Conservation (phyloP, 108 stramenopile genomes). For the Cyclotella choctawhatcheeana region DNA sequence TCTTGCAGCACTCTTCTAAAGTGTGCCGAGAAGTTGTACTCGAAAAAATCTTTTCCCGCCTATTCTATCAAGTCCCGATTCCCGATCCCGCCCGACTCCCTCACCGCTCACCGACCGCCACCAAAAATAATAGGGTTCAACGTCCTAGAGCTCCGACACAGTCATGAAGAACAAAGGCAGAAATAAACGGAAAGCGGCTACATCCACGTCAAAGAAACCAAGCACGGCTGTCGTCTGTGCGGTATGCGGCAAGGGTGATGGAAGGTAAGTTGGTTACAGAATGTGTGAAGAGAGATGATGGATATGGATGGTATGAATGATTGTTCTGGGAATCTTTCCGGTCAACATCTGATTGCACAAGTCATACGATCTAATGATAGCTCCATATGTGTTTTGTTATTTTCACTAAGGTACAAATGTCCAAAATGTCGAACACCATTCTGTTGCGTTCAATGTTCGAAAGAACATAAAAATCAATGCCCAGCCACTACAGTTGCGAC, state of each 20-base stretch:
- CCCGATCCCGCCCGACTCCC: too few relatives aligned
- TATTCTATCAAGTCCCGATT: too few relatives aligned
- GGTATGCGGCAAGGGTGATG: constrained; percentile 43
- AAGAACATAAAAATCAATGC: constrained; percentile 67
- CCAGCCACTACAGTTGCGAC: constrained; percentile 9
- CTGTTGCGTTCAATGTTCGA: constrained; percentile 80
- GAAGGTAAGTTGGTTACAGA: constrained; percentile 30
- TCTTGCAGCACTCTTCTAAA: too few relatives aligned
- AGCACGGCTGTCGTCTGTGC: constrained; percentile 10
- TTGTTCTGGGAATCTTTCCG: too few relatives aligned
- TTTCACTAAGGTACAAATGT: constrained; percentile 73
- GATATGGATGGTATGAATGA: not conserved
- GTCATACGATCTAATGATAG: not conserved
- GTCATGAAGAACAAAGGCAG: constrained; percentile 14
- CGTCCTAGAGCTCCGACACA: too few relatives aligned
- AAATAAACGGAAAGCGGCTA: constrained; percentile 3
- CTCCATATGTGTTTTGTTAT: not conserved
- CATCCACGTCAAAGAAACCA: not conserved
- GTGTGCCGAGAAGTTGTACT: too few relatives aligned
- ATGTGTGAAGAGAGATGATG: not conserved
- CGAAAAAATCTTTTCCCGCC: too few relatives aligned
- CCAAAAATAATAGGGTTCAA: too few relatives aligned
- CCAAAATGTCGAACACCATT: constrained; percentile 80
- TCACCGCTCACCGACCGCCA: too few relatives aligned
- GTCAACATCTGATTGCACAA: too few relatives aligned